These are phyloP conservation scores for Hirschfeldia incana DNA, from an alignment of 345 rosid species.

Conservation along the genomic window DNA sequence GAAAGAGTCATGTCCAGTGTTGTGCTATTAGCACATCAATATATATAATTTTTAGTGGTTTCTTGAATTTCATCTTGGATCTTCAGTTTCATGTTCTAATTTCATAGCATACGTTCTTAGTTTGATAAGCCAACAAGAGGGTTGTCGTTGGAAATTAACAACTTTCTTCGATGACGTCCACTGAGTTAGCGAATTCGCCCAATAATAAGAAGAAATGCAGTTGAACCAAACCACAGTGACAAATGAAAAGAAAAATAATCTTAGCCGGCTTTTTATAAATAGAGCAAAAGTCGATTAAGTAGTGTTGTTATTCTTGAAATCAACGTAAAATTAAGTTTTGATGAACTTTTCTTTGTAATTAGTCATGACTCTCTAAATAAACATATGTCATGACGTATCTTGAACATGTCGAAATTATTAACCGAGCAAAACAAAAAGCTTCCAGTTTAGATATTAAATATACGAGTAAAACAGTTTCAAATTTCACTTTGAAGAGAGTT, in stretches of 20 bases:
- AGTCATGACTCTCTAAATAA: no score
- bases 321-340: no score
- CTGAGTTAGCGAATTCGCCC: neutral
- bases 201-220: neutral
- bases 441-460: neutral
- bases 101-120: neutral
- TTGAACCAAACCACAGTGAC: neutral
- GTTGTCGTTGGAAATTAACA: no score
- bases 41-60: neutral
- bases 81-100: neutral
- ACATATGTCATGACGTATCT: no score
- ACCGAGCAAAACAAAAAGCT: neutral
- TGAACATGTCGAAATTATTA: no score
- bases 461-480: neutral
- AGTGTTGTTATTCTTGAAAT: no score
- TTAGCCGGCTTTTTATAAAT: neutral
- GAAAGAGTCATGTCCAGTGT: conserved; percentile 17
- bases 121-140: neutral
- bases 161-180: neutral
- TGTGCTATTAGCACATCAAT: conserved; percentile 6
- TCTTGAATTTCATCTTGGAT: conserved; percentile 3
- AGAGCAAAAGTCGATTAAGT: no score
- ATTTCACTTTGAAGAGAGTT: neutral
- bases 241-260: neutral
- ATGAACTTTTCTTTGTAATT: no score